Percentiles rank a stretch among this genome's conserved stretches.
phyloP scores from a whole-genome alignment of 1,284 basidiomycete species.

The Caloboletus firmus region DNA sequence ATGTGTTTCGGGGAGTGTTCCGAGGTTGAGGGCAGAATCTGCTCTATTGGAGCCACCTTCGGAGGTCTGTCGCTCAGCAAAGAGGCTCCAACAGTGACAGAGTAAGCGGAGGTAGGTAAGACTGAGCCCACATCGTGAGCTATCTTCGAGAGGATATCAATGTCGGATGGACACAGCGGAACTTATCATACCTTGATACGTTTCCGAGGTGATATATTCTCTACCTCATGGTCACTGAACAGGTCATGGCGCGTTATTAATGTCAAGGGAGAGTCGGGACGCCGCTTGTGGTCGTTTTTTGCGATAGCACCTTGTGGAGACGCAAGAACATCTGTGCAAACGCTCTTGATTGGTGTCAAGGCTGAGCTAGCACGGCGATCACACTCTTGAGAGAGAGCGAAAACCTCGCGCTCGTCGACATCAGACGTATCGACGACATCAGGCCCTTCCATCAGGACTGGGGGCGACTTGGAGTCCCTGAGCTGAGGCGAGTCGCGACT shows the following conservation, averaged over 20 bases:
- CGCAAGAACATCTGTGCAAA: not conserved
- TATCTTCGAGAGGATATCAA: conserved; percentile 24
- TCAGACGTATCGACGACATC: conserved; percentile 65
- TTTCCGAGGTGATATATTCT: conserved; percentile 28
- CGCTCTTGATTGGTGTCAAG: not conserved
- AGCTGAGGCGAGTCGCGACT: no score
- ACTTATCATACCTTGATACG: conserved; percentile 30
- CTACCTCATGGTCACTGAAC: conserved; percentile 12
- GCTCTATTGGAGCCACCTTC: not conserved
- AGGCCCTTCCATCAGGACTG: conserved; percentile 31
- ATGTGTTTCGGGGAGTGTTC: not conserved
- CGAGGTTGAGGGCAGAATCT: not conserved
- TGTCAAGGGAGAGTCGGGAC: not conserved
- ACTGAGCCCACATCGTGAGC: conserved; percentile 9
- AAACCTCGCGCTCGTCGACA: conserved; percentile 51
- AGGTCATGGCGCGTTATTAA: not conserved
- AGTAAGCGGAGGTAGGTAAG: not conserved
- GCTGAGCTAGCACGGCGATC: not conserved
- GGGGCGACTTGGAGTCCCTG: not conserved
- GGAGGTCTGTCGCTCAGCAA: not conserved
- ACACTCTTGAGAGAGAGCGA: conserved; percentile 18
- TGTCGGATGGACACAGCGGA: not conserved
- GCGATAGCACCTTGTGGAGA: conserved; percentile 1
- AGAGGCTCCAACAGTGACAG: not conserved
- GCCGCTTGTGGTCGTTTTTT: not conserved